Percentiles rank a stretch among this genome's conserved stretches.
Evolutionary conservation across 768 basidiomycete genomes (phyloP).

Genomic region (Suillus luteus): DNA sequence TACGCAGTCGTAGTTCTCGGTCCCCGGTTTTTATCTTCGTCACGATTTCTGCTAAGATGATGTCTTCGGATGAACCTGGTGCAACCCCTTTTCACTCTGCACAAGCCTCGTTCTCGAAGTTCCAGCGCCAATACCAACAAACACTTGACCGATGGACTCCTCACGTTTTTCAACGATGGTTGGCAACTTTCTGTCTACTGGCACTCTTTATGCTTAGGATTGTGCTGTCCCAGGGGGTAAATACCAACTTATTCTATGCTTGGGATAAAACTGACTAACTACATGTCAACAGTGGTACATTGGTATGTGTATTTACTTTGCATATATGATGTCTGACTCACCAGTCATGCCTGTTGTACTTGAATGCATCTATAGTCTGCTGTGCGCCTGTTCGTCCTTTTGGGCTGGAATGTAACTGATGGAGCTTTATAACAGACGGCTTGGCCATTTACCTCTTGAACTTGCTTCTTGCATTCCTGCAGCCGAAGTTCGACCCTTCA

Average conservation of each 20-base stretch:
- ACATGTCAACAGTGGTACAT: constrained; percentile 78
- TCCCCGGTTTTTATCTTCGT: constrained; percentile 5
- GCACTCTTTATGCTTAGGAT: constrained; percentile 83
- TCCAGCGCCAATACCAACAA: constrained; percentile 83
- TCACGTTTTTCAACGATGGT: constrained; percentile 86
- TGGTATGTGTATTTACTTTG: constrained; percentile 51
- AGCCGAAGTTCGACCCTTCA: constrained; percentile 97
- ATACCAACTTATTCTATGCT: constrained; percentile 33
- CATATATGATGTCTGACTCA: not conserved
- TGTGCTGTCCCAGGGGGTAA: constrained; percentile 84
- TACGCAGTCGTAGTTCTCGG: constrained; percentile 5
- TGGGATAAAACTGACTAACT: constrained; percentile 12
- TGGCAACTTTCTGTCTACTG: constrained; percentile 70
- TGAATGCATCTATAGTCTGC: constrained; percentile 48
- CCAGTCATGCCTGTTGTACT: not conserved
- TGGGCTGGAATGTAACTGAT: constrained; percentile 10
- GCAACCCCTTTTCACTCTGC: constrained; percentile 30
- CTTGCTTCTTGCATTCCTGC: constrained; percentile 94
- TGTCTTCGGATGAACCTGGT: constrained; percentile 37
- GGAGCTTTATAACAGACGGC: constrained; percentile 55
- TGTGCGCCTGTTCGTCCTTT: constrained; percentile 49
- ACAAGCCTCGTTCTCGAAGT: constrained; percentile 37
- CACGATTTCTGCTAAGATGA: constrained; percentile 26
- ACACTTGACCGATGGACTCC: constrained; percentile 93
- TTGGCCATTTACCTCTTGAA: constrained; percentile 96